Percentiles rank a stretch among this genome's conserved stretches.
Evolutionary conservation across 495 filamentous ascomycete genomes (phyloP).

Genomic region (Baudoinia panamericana): DNA sequence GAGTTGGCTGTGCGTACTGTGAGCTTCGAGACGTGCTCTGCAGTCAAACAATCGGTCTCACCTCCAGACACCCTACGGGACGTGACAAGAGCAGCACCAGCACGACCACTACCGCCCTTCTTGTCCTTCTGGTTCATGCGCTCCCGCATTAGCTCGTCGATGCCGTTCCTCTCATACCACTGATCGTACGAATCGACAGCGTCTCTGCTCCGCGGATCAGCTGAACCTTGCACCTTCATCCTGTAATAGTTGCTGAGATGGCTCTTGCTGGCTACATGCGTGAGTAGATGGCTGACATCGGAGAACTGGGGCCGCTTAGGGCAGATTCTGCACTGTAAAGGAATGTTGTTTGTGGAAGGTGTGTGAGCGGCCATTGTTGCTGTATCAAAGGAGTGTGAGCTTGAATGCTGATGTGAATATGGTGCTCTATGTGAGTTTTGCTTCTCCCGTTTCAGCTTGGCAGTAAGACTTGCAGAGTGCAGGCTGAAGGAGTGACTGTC

Average conservation of each 20-base stretch:
- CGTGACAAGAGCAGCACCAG: neutral
- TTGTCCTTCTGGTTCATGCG: constrained; percentile 59
- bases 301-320: constrained; percentile 66
- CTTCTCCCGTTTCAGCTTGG: constrained; percentile 3
- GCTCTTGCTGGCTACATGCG: constrained; percentile 73
- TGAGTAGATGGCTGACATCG: constrained; percentile 77
- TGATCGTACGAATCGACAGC: constrained; percentile 47
- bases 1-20: constrained; percentile 2
- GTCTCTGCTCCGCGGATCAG: constrained; percentile 38
- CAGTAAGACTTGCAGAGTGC: neutral
- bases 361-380: neutral
- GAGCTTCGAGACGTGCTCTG: too few species aligned
- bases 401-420: too few species aligned
- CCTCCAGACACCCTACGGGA: constrained; percentile 5
- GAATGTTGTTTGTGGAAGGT: constrained; percentile 28
- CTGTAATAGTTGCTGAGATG: constrained; percentile 68
- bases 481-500: constrained; percentile 16
- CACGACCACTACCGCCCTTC: constrained; percentile 27
- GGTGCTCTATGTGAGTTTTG: constrained; percentile 1
- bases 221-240: constrained; percentile 47
- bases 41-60: too few species aligned
- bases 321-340: constrained; percentile 67
- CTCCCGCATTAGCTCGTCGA: constrained; percentile 53
- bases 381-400: neutral
- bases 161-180: constrained; percentile 55